Percentiles rank a stretch among this genome's conserved stretches.
phyloP scores from a whole-genome alignment of 306 rosid genomes.

The Vigna mungo region DNA sequence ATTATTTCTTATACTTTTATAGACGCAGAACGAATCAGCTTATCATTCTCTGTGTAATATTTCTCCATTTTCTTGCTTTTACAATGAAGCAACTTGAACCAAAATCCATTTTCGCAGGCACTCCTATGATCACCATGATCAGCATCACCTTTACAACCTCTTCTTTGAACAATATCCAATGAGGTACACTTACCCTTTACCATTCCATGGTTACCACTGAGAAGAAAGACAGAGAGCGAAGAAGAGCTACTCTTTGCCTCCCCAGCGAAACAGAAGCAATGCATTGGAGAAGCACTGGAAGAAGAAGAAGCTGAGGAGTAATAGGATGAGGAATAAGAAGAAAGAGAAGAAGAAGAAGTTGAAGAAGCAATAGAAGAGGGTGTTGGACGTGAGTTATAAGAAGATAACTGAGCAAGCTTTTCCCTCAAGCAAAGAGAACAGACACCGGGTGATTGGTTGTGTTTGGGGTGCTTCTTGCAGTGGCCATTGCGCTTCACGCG shows the following conservation, averaged over 20 bases:
- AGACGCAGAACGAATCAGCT: constrained; percentile 50
- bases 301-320: constrained; percentile 59
- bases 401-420: constrained; percentile 50
- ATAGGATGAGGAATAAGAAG: constrained; percentile 47
- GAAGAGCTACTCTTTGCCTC: constrained; percentile 41
- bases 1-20: constrained; percentile 31
- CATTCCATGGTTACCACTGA: constrained; percentile 46
- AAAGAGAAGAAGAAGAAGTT: constrained; percentile 46
- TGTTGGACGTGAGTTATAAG: constrained; percentile 33
- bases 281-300: constrained; percentile 62
- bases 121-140: constrained; percentile 1
- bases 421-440: constrained; percentile 79
- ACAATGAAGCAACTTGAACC: constrained; percentile 58
- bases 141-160: not conserved
- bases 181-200: constrained; percentile 52
- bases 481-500: constrained; percentile 37
- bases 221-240: constrained; percentile 39
- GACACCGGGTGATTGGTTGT: constrained; percentile 83
- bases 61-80: constrained; percentile 48
- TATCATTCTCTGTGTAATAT: not conserved
- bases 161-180: constrained; percentile 51
- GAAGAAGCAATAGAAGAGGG: constrained; percentile 5
- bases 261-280: constrained; percentile 23
- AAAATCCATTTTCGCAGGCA: constrained; percentile 54
- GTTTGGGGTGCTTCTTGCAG: constrained; percentile 88